These are phyloP conservation scores for Neonectria magnoliae DNA, from an alignment of 2,329 filamentous ascomycete genomes.

Conservation along the genomic window DNA sequence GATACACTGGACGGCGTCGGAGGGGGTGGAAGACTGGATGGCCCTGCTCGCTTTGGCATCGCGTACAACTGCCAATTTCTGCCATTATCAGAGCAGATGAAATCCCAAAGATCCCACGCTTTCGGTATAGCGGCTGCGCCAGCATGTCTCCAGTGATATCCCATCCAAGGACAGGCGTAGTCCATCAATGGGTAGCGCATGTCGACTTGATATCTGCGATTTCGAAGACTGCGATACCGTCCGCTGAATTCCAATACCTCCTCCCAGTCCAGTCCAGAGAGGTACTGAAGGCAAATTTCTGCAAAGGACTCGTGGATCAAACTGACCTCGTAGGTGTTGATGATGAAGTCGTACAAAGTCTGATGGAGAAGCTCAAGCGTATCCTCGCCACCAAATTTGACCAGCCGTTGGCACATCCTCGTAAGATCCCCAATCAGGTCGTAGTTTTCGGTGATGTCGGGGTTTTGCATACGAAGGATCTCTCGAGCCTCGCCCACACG, in stretches of 20 bases:
- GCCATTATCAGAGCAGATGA: slow-evolving; percentile 30
- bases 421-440: slow-evolving; percentile 30
- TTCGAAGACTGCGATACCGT: background rate
- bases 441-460: slow-evolving; percentile 29
- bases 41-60: background rate
- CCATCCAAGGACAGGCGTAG: slow-evolving; percentile 27
- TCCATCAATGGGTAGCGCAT: slow-evolving; percentile 18
- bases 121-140: slow-evolving; percentile 7
- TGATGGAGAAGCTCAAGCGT: slow-evolving; percentile 35
- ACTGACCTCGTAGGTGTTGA: slow-evolving; percentile 29
- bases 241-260: background rate
- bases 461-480: slow-evolving; percentile 30
- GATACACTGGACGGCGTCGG: background rate
- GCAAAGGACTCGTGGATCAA: slow-evolving; percentile 26
- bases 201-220: background rate
- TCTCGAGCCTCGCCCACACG: slow-evolving; percentile 27
- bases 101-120: slow-evolving; percentile 29
- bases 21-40: background rate
- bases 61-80: slow-evolving; percentile 22
- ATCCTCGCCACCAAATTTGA: slow-evolving; percentile 28
- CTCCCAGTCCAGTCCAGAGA: slow-evolving; percentile 25
- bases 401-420: slow-evolving; percentile 29
- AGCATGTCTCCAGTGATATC: slow-evolving; percentile 28
- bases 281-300: slow-evolving; percentile 25
- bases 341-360: slow-evolving; percentile 36